Evolutionary conservation across 768 basidiomycete genomes (phyloP), one percentile per base, ranked within the genome.

Genomic region (Pulveroboletus sp.): DNA sequence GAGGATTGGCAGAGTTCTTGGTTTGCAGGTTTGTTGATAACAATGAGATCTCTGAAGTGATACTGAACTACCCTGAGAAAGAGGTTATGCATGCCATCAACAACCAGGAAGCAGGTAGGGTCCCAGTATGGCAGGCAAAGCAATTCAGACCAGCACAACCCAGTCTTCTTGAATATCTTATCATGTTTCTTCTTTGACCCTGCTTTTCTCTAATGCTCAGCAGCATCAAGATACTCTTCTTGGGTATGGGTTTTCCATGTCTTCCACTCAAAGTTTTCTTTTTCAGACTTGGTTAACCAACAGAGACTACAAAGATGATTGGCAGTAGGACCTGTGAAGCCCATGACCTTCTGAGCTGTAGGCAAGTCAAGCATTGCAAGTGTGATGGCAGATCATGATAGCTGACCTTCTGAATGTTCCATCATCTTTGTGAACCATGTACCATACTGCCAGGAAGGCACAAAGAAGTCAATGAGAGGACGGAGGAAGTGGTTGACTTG

Each of bases 61-160:
- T 34, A 44, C 23, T 50, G 48, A 2, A 34, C 17, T 5, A 54
- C 20, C 8, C 51, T 19, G 19, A 73, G 59, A 41, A 66, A 61
- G 2, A 73, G 51, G 16, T 63, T 61, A 36, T 75, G 73, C 71
- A 75, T 74, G 4, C 63, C 49, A 37, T 76, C 71, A n/a, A 72
- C 55, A 0, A 68, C 59, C 1, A 61, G 39, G 32, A 60, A 67
- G 2, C n/a, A 37, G 9, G 60, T 62, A 7, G 63, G 63, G 34
- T 72, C 57, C 62, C 67, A 73, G 52, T 74, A 73, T 1, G 68
- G 65, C 6, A 75, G 60, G 7, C 53, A 36, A 16, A 68, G 55
- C 0, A 73, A 47, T 12, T 62, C 56, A 1, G 65, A 63, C 58
- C 61, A 74, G 0, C 64, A 45, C 2, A 71, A 38, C 1, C 70